Evolutionary conservation across 192 early-diverging fungal species (phyloP).

Genomic region (Diversispora eburnea): DNA sequence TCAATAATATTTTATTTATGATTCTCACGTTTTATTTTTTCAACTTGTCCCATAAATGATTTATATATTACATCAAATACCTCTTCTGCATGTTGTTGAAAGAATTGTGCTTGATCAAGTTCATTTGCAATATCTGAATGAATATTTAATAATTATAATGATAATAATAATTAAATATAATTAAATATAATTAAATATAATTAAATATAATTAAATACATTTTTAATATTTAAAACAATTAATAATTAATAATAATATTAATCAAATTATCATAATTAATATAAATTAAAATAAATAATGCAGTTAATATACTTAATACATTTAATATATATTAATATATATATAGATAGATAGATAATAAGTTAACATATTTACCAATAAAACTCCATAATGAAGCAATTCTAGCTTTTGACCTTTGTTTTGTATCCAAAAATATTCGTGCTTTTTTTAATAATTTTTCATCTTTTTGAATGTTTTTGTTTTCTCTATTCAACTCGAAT

Average conservation of each 20-base stretch:
- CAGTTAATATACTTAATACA: not conserved
- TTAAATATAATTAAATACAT: too few relatives aligned
- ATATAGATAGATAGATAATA: not conserved
- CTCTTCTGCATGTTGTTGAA: constrained; percentile 68
- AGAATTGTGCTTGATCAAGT: constrained; percentile 72
- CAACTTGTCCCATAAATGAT: constrained; percentile 61
- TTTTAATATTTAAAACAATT: not conserved
- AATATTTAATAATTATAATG: not conserved
- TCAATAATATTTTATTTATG: not conserved
- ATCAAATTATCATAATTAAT: not conserved
- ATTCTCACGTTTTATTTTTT: constrained; percentile 69
- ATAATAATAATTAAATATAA: too few relatives aligned
- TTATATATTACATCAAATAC: constrained; percentile 69
- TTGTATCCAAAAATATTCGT: constrained; percentile 75
- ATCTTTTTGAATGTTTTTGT: constrained; percentile 31
- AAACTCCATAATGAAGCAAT: constrained; percentile 63
- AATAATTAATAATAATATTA: constrained; percentile 7
- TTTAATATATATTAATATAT: not conserved
- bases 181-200: too few relatives aligned
- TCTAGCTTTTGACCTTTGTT: constrained; percentile 68
- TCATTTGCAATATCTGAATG: constrained; percentile 62
- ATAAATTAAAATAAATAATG: not conserved
- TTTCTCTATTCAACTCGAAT: constrained; percentile 26
- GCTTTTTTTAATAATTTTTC: constrained; percentile 66
- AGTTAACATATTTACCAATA: constrained; percentile 49